phyloP scores from a whole-genome alignment of 2,329 filamentous ascomycete species.

The Aspergillus brunneoviolaceus region DNA sequence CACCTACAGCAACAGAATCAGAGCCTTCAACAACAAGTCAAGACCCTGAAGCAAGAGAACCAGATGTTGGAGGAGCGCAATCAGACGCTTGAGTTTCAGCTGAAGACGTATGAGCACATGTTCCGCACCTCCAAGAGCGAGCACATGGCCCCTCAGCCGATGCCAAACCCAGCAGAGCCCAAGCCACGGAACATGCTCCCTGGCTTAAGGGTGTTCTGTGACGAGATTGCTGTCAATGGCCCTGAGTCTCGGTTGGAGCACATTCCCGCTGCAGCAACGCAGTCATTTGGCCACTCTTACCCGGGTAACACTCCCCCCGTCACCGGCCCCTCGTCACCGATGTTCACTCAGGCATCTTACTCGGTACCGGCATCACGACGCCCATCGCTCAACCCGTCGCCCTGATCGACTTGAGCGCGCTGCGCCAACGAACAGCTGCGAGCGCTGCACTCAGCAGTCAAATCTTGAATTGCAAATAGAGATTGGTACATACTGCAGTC shows the following conservation, averaged over 20 bases:
- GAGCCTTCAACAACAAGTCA: conserved; percentile 34
- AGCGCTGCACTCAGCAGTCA: conserved; percentile 13
- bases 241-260: conserved; percentile 27
- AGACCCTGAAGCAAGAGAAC: conserved; percentile 36
- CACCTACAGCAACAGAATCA: conserved; percentile 41
- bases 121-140: conserved; percentile 39
- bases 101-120: conserved; percentile 41
- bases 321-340: conserved; percentile 38
- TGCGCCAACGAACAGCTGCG: background rate
- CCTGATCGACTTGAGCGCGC: conserved; percentile 4
- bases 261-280: conserved; percentile 26
- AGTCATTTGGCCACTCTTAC: conserved; percentile 31
- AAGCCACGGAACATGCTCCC: conserved; percentile 37
- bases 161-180: conserved; percentile 28
- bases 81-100: conserved; percentile 38
- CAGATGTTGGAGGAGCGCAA: conserved; percentile 36
- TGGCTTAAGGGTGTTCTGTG: conserved; percentile 37
- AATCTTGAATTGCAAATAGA: conserved; percentile 10
- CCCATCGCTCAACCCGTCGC: conserved; percentile 29
- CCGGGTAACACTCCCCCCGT: conserved; percentile 35
- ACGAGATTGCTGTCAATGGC: conserved; percentile 30
- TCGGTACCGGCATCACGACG: conserved; percentile 29
- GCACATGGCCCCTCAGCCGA: conserved; percentile 25
- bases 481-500: conserved; percentile 12
- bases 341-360: conserved; percentile 31